These are phyloP conservation scores for Pseudogymnoascus sp. DNA, from an alignment of 2,329 filamentous ascomycete species.

Conservation along the genomic window DNA sequence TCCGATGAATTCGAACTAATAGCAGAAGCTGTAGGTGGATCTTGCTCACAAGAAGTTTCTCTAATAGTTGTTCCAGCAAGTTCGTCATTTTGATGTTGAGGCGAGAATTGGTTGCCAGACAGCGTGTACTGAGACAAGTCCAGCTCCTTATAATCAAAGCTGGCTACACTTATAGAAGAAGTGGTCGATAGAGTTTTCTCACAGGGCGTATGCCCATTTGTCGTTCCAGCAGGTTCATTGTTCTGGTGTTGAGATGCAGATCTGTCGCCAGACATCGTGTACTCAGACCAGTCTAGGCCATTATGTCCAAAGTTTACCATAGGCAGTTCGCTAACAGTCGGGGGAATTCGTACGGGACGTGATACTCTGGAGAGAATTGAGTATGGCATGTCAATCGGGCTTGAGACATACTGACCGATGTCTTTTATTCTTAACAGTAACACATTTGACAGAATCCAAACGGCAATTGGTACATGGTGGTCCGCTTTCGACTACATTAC, in stretches of 20 bases:
- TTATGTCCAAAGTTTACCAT: not conserved
- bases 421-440: not conserved
- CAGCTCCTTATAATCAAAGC: not conserved
- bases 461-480: not conserved
- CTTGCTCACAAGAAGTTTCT: not conserved
- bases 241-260: not conserved
- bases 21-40: not conserved
- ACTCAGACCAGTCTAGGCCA: not conserved
- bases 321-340: not conserved
- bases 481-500: not conserved
- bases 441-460: not conserved
- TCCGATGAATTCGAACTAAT: not conserved
- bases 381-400: not conserved
- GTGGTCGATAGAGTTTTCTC: not conserved
- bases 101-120: not conserved
- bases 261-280: not conserved
- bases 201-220: not conserved
- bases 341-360: not conserved
- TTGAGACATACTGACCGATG: not conserved
- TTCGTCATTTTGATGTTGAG: not conserved
- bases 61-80: not conserved
- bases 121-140: not conserved
- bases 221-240: not conserved
- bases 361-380: not conserved
- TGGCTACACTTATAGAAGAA: not conserved